phyloP scores from a whole-genome alignment of 345 rosid species.

The Pugionium cornutum region DNA sequence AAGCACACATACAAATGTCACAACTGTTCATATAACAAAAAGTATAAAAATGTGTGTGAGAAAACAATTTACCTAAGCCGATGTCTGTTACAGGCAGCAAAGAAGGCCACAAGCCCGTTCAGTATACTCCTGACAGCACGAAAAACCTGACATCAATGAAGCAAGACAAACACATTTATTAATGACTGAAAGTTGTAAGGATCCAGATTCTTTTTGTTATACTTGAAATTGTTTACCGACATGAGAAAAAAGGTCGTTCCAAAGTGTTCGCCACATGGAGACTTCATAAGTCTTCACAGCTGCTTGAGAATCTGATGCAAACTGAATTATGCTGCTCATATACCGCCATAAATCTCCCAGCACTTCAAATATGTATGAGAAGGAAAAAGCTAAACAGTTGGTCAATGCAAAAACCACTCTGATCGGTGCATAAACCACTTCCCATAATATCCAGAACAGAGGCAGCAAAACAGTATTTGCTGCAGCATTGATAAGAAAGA shows the following conservation, averaged over 20 bases:
- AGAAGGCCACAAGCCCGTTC: slow-evolving; percentile 86
- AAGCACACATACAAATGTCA: slow-evolving; percentile 2
- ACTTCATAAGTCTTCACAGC: slow-evolving; percentile 63
- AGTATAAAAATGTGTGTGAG: background rate
- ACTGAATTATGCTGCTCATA: slow-evolving; percentile 50
- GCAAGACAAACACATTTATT: slow-evolving; percentile 13
- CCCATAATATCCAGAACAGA: slow-evolving; percentile 65
- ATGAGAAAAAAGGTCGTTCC: slow-evolving; percentile 98
- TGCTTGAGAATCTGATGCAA: slow-evolving; percentile 65
- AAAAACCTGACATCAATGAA: slow-evolving; percentile 62
- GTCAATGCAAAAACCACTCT: slow-evolving; percentile 58
- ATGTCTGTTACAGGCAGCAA: slow-evolving; percentile 92
- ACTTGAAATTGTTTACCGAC: slow-evolving; percentile 40
- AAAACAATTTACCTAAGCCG: slow-evolving; percentile 72
- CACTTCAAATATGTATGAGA: slow-evolving; percentile 46
- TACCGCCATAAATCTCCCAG: slow-evolving; percentile 60
- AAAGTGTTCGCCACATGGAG: slow-evolving; percentile 86
- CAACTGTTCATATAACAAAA: slow-evolving; percentile 13
- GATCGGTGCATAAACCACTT: slow-evolving; percentile 64
- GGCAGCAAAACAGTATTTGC: slow-evolving; percentile 63
- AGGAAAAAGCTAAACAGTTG: slow-evolving; percentile 48
- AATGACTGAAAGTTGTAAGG: background rate
- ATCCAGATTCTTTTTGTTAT: background rate
- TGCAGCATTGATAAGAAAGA: slow-evolving; percentile 41
- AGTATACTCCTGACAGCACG: slow-evolving; percentile 89